Percentiles rank a stretch among this genome's conserved stretches.
Evolutionary conservation across 495 filamentous ascomycete genomes (phyloP).

Genomic region (Aspergillus asperescens): DNA sequence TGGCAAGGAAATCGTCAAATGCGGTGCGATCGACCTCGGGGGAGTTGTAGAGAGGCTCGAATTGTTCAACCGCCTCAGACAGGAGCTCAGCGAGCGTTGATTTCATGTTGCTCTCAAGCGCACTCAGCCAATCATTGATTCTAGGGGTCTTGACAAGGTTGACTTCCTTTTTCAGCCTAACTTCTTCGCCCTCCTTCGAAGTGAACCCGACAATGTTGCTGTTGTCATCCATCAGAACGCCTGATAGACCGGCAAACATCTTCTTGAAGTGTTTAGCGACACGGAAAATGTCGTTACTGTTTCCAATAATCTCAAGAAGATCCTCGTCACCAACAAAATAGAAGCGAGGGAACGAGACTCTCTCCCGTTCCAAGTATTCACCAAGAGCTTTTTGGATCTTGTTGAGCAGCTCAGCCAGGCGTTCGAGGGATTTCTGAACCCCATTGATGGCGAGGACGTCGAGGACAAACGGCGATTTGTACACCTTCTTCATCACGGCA

Average conservation of each 20-base stretch:
- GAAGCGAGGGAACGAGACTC: slow-evolving; percentile 94
- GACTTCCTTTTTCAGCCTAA: slow-evolving; percentile 80
- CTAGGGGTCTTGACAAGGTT: slow-evolving; percentile 87
- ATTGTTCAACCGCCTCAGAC: slow-evolving; percentile 73
- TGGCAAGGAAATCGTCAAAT: slow-evolving; percentile 69
- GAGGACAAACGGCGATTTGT: slow-evolving; percentile 87
- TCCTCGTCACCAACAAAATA: slow-evolving; percentile 99
- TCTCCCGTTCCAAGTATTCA: slow-evolving; percentile 96
- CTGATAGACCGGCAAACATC: slow-evolving; percentile 96
- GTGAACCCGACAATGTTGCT: slow-evolving; percentile 83
- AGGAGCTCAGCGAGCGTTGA: slow-evolving; percentile 84
- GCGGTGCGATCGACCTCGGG: slow-evolving; percentile 58
- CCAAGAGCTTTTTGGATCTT: slow-evolving; percentile 99
- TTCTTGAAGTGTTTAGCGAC: slow-evolving; percentile 98
- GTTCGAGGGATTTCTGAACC: slow-evolving; percentile 91
- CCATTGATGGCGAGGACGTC: slow-evolving; percentile 93
- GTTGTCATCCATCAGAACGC: slow-evolving; percentile 86
- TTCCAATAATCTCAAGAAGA: slow-evolving; percentile 98
- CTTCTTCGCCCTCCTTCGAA: slow-evolving; percentile 92
- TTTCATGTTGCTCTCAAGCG: slow-evolving; percentile 92
- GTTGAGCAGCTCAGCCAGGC: slow-evolving; percentile 89
- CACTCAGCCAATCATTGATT: slow-evolving; percentile 96
- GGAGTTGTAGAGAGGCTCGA: slow-evolving; percentile 61
- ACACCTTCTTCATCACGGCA: slow-evolving; percentile 96
- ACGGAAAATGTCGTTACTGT: slow-evolving; percentile 92